A percentile compares a stretch with the other conserved stretches of the same genome.
These are phyloP conservation scores for Silene latifolia DNA, from an alignment of 148 eudicot genomes.

Conservation along the genomic window DNA sequence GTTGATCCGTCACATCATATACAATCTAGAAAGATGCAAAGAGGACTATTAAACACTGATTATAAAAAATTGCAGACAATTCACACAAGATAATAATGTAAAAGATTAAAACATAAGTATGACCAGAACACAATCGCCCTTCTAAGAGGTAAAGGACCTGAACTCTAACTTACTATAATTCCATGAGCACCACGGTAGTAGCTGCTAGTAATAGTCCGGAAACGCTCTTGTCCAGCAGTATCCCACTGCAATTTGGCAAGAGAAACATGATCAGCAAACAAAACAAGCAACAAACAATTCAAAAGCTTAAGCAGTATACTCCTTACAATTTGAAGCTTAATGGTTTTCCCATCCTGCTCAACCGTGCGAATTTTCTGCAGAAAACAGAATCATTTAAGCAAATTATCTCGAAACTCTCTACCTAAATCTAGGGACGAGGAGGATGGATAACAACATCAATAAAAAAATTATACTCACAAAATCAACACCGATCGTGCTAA, in stretches of 20 bases:
- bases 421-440: background rate
- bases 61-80: background rate
- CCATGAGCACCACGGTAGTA: constrained; percentile 53
- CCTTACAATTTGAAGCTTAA: constrained; percentile 51
- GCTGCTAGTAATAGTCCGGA: constrained; percentile 45
- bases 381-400: background rate
- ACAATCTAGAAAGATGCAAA: constrained; percentile 28
- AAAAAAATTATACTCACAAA: constrained; percentile 32
- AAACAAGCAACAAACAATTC: background rate
- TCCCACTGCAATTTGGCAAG: constrained; percentile 32
- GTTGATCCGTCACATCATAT: constrained; percentile 47
- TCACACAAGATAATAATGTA: background rate
- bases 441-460: background rate
- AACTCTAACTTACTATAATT: constrained; percentile 34
- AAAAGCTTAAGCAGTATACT: background rate
- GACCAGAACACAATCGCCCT: background rate
- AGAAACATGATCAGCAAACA: background rate
- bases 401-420: background rate
- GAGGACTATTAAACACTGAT: background rate
- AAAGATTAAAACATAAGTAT: background rate
- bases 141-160: background rate
- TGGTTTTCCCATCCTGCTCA: constrained; percentile 47
- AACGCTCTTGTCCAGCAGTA: constrained; percentile 50
- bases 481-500: constrained; percentile 49
- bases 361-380: constrained; percentile 47